A percentile compares a stretch with the other conserved stretches of the same genome.
phyloP scores from a whole-genome alignment of 2,329 filamentous ascomycete species.

The Diaporthe batatas region DNA sequence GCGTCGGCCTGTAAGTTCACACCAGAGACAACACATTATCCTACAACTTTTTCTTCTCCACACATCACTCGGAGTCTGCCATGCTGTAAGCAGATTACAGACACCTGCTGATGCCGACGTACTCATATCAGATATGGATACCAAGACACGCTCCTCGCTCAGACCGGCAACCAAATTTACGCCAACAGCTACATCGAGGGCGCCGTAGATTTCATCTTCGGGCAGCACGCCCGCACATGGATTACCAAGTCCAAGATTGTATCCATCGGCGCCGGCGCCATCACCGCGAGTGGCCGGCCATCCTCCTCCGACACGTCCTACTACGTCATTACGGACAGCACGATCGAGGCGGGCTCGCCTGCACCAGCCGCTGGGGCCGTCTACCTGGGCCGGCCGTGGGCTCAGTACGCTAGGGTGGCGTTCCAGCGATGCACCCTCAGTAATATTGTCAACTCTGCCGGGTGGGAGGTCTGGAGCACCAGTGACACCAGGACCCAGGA shows the following conservation, averaged over 20 bases:
- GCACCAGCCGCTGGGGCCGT: conserved; percentile 55
- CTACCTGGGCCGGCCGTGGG: conserved; percentile 68
- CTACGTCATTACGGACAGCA: conserved; percentile 69
- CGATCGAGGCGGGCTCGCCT: conserved; percentile 56
- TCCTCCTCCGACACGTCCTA: conserved; percentile 56
- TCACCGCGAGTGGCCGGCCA: conserved; percentile 60
- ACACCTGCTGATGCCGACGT: not conserved
- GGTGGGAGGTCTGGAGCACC: conserved; percentile 65
- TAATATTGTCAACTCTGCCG: conserved; percentile 63
- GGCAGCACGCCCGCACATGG: conserved; percentile 65
- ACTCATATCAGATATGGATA: conserved; percentile 54
- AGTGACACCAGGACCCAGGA: conserved; percentile 59
- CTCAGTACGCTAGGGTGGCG: conserved; percentile 61
- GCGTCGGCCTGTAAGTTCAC: conserved; percentile 56
- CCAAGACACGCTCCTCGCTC: conserved; percentile 68
- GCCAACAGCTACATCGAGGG: conserved; percentile 67
- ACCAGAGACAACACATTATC: conserved; percentile 33
- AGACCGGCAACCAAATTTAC: conserved; percentile 67
- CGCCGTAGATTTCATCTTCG: conserved; percentile 72
- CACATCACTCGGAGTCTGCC: not conserved
- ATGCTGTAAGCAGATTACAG: not conserved
- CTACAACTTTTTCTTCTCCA: not conserved
- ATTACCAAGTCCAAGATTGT: conserved; percentile 64
- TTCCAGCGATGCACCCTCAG: conserved; percentile 62
- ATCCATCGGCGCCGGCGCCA: conserved; percentile 60